Base-by-base conservation (phyloP, 108 stramenopile species). In the Skeletonema potamos region DNA sequence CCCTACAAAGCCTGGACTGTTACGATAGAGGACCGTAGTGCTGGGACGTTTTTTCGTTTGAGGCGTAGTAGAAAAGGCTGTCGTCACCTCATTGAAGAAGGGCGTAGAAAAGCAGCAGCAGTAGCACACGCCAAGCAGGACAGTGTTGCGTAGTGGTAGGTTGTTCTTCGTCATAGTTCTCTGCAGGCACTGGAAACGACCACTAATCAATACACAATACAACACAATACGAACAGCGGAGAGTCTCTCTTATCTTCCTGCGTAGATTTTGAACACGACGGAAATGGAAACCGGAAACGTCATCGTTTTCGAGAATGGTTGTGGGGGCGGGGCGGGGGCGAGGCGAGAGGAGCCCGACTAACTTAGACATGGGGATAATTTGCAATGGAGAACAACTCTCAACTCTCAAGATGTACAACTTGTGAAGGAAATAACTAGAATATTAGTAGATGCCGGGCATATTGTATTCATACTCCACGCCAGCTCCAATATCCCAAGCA, bases 401-500 rank as follows among this genome's bases (percentile, higher is more conserved):
- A n/a, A n/a, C n/a, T n/a, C n/a, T n/a, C n/a, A 32, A 32, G 30
- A 32, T 6, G 6, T 1, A 6, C 30, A 6, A 32, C 6, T 6
- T 32, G 4, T 4, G 10, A 36, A 36, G 10, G 34, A 36, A 8
- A 15, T 41, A n/a, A 15, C 0, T 15, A 15, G 15, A 41, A 41
- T 51, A 43, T 68, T 54, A 77, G 61, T 70, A 65, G 34, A 77
- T 77, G 24, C 68, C 76, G 2, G 76, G 76, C 67, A 55, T 27
- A 58, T 77, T 77, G 57, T 70, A 77, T 30, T 64, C 55, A 48
- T 46, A 69, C 27, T 70, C 64, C 18, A 77, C 76, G 22, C 76
- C 68, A 18, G 83, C 83, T 12, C 83, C 83, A 27, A 84, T 73
- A 10, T 68, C 66, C 59, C 54, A 58, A 22, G 79, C 79, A 33